A percentile compares a stretch with the other conserved stretches of the same genome.
Conservation (phyloP, 306 rosid species). For the Prosopis cineraria region DNA sequence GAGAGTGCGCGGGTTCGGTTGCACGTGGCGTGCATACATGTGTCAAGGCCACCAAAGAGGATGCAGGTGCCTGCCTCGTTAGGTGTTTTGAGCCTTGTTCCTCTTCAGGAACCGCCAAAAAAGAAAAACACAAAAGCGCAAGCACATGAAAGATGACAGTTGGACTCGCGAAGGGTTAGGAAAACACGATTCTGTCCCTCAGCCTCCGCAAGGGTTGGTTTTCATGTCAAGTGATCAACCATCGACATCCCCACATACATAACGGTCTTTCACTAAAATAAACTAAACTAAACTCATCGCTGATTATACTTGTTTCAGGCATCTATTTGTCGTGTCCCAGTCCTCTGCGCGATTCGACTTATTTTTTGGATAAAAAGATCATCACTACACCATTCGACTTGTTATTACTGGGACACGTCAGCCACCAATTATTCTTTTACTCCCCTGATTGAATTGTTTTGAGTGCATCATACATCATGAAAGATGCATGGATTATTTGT, state of each 20-base stretch:
- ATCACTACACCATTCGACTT: no score
- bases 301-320: no score
- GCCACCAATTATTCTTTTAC: neutral
- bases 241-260: neutral
- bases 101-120: neutral
- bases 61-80: neutral
- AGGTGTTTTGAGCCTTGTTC: neutral
- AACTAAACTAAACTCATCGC: no score
- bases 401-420: no score
- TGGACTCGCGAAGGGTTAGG: neutral
- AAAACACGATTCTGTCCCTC: neutral
- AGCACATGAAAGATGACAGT: neutral
- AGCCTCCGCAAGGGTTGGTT: neutral
- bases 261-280: neutral
- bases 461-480: no score
- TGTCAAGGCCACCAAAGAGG: conserved; percentile 8
- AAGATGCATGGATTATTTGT: neutral
- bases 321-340: no score
- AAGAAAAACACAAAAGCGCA: neutral
- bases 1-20: neutral
- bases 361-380: no score
- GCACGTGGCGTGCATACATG: neutral
- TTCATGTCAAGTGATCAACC: no score
- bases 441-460: neutral
- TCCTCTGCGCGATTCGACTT: no score